These are phyloP conservation scores for Pisolithus sp. DNA, from an alignment of 768 basidiomycete species.

Conservation along the genomic window DNA sequence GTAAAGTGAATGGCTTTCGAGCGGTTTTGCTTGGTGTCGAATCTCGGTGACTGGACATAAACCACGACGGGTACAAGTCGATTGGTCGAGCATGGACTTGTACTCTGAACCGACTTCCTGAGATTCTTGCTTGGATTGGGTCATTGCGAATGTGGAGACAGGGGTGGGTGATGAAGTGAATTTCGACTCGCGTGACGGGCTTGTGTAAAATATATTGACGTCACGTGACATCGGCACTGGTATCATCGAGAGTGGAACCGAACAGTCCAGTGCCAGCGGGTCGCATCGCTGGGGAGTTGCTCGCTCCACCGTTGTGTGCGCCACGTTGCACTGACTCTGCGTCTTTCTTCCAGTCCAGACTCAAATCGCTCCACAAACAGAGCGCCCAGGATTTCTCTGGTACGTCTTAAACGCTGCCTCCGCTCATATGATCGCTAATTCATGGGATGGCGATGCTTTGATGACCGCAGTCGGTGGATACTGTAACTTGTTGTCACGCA, in stretches of 20 bases:
- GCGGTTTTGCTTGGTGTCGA: slow-evolving; percentile 37
- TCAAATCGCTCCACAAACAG: too few species aligned
- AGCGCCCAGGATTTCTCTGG: too few species aligned
- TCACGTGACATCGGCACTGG: not conserved
- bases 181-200: not conserved
- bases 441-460: too few species aligned
- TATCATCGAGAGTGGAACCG: too few species aligned
- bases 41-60: slow-evolving; percentile 66
- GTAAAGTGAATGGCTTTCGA: slow-evolving; percentile 71
- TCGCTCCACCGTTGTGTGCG: too few species aligned
- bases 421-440: too few species aligned
- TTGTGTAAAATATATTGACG: not conserved
- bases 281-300: too few species aligned
- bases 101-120: slow-evolving; percentile 15
- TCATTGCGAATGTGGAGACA: not conserved
- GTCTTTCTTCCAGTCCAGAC: too few species aligned
- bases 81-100: slow-evolving; percentile 48
- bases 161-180: not conserved
- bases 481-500: not conserved
- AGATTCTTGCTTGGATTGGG: slow-evolving; percentile 5
- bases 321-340: too few species aligned
- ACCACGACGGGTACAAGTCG: slow-evolving; percentile 61
- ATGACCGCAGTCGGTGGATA: too few species aligned
- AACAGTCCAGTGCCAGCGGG: too few species aligned
- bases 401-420: too few species aligned